A percentile compares a stretch with the other conserved stretches of the same genome.
Conservation (phyloP, 73 alveolate genomes). For the Paramecium sonneborni region DNA sequence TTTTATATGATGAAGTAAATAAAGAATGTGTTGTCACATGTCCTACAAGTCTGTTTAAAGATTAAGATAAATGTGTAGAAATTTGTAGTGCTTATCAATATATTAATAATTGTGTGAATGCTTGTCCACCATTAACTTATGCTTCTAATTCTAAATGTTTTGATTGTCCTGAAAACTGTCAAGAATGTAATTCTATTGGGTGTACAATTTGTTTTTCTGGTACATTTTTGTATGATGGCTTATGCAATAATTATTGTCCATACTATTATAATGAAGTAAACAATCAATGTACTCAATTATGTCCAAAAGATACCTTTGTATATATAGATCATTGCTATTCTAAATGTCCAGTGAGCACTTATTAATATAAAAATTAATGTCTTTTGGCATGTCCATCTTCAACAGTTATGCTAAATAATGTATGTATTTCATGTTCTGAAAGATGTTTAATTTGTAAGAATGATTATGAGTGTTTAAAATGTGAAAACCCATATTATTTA, state of each 20-base stretch:
- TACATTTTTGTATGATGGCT: background rate
- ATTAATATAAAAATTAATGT: background rate
- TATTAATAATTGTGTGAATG: background rate
- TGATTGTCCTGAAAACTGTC: background rate
- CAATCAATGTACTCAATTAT: background rate
- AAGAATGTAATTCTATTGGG: background rate
- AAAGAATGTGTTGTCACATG: background rate
- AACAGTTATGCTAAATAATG: background rate
- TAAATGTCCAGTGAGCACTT: background rate
- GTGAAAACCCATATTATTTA: background rate
- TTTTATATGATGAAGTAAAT: background rate
- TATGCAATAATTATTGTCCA: background rate
- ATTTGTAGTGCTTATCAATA: background rate
- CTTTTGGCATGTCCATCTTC: background rate
- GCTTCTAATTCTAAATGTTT: background rate
- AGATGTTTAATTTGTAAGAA: background rate
- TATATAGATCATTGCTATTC: background rate
- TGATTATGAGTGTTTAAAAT: background rate
- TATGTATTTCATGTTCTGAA: background rate
- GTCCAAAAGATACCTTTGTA: background rate
- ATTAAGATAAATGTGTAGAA: background rate
- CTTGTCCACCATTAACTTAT: background rate
- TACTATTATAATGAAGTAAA: background rate
- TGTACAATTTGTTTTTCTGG: background rate
- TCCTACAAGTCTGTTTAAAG: background rate